These are phyloP conservation scores for Aphanomyces cochlioides DNA, from an alignment of 352 stramenopile genomes.

Conservation along the genomic window DNA sequence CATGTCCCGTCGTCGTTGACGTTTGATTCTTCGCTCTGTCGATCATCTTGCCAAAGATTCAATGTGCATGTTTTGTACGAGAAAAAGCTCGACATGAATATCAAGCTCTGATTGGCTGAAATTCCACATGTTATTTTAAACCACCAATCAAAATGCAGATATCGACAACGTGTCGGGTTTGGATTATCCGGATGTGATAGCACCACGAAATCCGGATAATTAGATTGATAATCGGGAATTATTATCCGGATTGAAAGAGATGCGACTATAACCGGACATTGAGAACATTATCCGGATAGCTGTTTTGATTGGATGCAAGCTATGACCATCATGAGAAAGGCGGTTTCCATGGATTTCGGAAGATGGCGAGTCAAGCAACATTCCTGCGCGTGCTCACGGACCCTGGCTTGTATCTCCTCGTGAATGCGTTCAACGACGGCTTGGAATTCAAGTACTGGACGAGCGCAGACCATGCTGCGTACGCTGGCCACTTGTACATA, in stretches of 20 bases:
- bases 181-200: background rate
- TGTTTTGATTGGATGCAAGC: background rate
- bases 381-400: constrained; percentile 20
- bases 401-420: constrained; percentile 26
- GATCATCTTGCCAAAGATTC: constrained; percentile 5
- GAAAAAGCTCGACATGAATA: no score
- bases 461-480: constrained; percentile 28
- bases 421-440: constrained; percentile 29
- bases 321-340: background rate
- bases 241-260: no score
- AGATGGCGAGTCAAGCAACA: background rate
- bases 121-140: background rate
- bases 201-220: constrained; percentile 8
- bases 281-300: background rate
- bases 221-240: background rate
- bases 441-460: constrained; percentile 28
- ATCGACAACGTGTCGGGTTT: background rate
- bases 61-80: background rate
- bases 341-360: constrained; percentile 6
- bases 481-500: constrained; percentile 27
- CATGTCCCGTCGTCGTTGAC: background rate
- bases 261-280: no score
- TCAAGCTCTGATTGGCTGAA: constrained; percentile 7
- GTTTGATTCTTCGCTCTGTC: background rate
- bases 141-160: background rate